Evolutionary conservation across 768 basidiomycete genomes (phyloP), one percentile per base, ranked within the genome.

Genomic region (Trametes meyenii): DNA sequence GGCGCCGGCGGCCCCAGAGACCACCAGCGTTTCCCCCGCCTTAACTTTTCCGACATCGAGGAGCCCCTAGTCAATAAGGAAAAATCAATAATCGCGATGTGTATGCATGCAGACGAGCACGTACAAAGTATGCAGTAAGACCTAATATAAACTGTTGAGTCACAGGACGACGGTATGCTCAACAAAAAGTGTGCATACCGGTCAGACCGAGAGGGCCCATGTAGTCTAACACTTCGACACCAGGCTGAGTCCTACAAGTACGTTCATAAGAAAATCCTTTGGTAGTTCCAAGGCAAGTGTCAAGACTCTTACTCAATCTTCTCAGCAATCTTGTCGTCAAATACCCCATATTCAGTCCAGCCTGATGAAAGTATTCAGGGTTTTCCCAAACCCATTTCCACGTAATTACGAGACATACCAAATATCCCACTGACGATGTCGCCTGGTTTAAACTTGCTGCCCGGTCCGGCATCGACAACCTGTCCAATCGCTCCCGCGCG

Each of bases 1-100:
- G 0, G 94, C 87, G 11, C 95, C 96, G 10, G 96, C 96, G 2
- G 96, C 96, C 19, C 94, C 96, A 0, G 92, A 92, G 12, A 89
- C 89, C 23, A 98, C 82, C 50, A 96, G 83, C 0, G 84, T 91
- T 62, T 98, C 94, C 13, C 94, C 94, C 0, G 86, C 73, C 72
- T 96, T 90, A 68, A 96, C 73, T 61, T 90, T 74, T 16, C 88
- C 93, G 48, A 96, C 79, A 50, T 93, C 90, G 72, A 85, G 79
- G 29, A 98, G 79, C 10, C 96, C 95, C 94, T 94, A 7, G 1
- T 2, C 3, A 44, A 8, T 10, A 44, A 3, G 8, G 12, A 11
- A 23, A 46, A 6, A 21, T 24, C 3, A 14, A 14, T 12, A 2
- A 12, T 24, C 21, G 21, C 21, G 8, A 11, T 24, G 11, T 4